Base-by-base conservation (phyloP, 1,139 yeast species). In the Blastobotrys illinoisensis region DNA sequence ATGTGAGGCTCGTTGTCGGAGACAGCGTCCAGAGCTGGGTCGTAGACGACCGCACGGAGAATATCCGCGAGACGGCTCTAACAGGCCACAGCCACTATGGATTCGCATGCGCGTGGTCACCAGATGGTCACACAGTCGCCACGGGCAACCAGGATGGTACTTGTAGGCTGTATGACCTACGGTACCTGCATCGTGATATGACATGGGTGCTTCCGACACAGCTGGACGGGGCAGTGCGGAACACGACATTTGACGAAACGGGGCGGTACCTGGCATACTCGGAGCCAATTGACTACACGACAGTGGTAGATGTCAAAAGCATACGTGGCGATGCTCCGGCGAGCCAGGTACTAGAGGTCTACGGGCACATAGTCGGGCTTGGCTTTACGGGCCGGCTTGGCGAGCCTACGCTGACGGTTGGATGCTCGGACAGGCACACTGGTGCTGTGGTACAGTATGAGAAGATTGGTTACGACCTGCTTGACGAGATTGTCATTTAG, bases 111-210 rank as follows among this genome's bases (percentile, higher is more conserved):
- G 86, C 82, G 58, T 83, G 87, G 87, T 71, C 71, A 5, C 63
- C 63, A 13, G 62, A 77, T 58, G 80, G 77, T 24, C 68, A 77
- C 50, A 61, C 73, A 4, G 59, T 82, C 16, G 75, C 81, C 9
- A 78, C 85, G 0, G 87, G 87, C 2, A 80, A 79, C 61, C 87
- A 83, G 65, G 88, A 83, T 64, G 78, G 83, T 2, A 76, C 84
- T 9, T 78, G 82, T 11, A 70, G 80, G 51, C 60, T 82, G 9
- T 81, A 81, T 76, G 87, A 82, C 64, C 49, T 74, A n/a, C 72
- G 75, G 73, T 71, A 81, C 2, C 43, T 61, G 14, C 64, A 62
- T n/a, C 40, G 16, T 3, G 40, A 32, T 11, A 6, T 14, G 13
- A 7, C 7, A 4, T 32, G 40, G 40, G 75, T 78, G 2, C 74